Base-by-base conservation (phyloP, 1,284 basidiomycete species). In the Cronartium ribicola region DNA sequence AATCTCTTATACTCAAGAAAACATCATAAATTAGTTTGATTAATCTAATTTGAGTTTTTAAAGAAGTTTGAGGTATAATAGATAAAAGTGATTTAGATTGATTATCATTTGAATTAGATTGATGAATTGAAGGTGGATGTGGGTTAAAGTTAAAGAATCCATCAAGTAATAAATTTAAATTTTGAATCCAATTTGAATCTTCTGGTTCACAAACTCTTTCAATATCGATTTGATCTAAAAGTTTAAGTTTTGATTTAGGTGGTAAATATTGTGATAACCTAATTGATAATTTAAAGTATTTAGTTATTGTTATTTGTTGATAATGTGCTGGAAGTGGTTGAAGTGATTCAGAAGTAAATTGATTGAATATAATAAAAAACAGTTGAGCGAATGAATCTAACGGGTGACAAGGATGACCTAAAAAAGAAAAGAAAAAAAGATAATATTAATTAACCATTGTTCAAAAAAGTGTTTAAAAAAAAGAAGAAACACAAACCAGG, bases 161-260 rank as follows among this genome's bases (percentile, higher is more conserved):
- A 40, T 81, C 77, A 68, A 84, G 78, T 39, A 84, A 77, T 20
- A 81, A 81, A 78, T 81, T 80, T 41, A 83, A 81, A 48, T 84
- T 83, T 10, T 80, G 79, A 67, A 84, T 81, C 84, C 84, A 85
- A 44, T 82, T 81, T 0, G 80, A 77, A 10, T 82, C 82, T 43
- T 83, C 81, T 0, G 84, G 84, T 5, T 83, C 77, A 76, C 84
- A 84, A 1, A 84, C 79, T 7, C 81, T 81, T 70, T 83, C 82
- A 11, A 78, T 77, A 48, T 83, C 79, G 76, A 83, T 84, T 76
- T 83, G 83, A 66, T 84, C 82, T 76, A 85, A 80, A 7, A 85
- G 80, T 8, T 80, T 74, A 2, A 78, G 76, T 7, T 83, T 82
- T 44, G 82, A 80, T 13, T 80, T 78, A 72, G 83, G 81, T 67